These are phyloP conservation scores for Solanum ossicruentum DNA, from an alignment of 257 asterid genomes.

Conservation along the genomic window DNA sequence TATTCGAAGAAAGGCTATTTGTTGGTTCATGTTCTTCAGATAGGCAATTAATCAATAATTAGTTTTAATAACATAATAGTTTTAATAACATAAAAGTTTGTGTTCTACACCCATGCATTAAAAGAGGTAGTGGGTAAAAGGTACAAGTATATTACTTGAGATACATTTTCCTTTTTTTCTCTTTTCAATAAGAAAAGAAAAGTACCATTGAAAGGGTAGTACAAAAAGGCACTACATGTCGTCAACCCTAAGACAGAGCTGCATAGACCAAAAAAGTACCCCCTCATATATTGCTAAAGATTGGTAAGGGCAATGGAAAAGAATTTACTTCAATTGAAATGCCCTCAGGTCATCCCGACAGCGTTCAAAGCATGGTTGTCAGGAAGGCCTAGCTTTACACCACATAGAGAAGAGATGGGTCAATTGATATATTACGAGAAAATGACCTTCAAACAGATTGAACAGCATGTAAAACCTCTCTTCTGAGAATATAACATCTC, in stretches of 20 bases:
- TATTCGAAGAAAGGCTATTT: not conserved
- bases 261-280: not conserved
- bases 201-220: not conserved
- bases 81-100: not conserved
- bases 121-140: not conserved
- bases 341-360: not conserved
- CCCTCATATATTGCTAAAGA: not conserved
- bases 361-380: not conserved
- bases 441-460: not conserved
- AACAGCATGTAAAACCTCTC: not conserved
- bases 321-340: not conserved
- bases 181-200: not conserved
- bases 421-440: not conserved
- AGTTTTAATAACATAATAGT: not conserved
- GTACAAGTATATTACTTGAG: not conserved
- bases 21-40: not conserved
- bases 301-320: not conserved
- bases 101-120: not conserved
- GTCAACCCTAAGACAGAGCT: not conserved
- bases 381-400: not conserved
- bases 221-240: not conserved
- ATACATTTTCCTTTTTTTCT: not conserved
- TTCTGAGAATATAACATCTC: not conserved
- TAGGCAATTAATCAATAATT: not conserved
- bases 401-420: not conserved